Evolutionary conservation across 176 grass and related monocot species (phyloP), one percentile per base, ranked within the genome.

Genomic region (Aegilops tauschii): DNA sequence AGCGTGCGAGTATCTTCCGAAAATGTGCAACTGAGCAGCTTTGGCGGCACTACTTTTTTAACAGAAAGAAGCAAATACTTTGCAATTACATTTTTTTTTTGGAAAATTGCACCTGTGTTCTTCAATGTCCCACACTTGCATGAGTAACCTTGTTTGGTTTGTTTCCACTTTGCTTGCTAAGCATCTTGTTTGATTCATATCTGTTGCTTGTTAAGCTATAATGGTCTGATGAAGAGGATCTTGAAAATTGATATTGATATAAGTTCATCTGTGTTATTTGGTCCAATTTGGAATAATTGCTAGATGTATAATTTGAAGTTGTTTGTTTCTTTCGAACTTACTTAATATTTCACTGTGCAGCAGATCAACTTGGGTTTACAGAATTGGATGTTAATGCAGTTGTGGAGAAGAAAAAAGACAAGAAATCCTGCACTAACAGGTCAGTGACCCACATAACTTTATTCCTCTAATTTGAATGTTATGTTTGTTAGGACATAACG

Each of bases 401-500:
- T 28, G 37, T 18, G 30, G 31, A 68, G 42, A 13, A 69, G 8
- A 42, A 68, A 49, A 34, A 27, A 61, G 50, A 29, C 11, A 67
- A 58, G 2, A 40, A 65, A 77, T 75, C 13, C 10, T 45, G 32
- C 25, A 45, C 34, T 25, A 78, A 45, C 25, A 61, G 80, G 72
- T 88, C 32, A 78, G 59, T 68, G 42, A 21, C 54, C 40, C 16
- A 25, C 28, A 71, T 69, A 25, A 70, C 54, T 88, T 83, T 49
- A 49, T 82, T 54, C 30, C 61, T 82, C 68, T 54, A 29, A 78
- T 27, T 78, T 65, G 28, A 28, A 69, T 85, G 16, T 45, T 16
- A 66, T 82, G 13, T 28, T 35, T 79, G 78, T 49, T 69, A 84
- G 37, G 74, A 68, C 13, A 50, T 49, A 69, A 34, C 5, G 28